These are phyloP conservation scores for Pseudophaeomoniella oleicola DNA, from an alignment of 2,329 filamentous ascomycete species.

Conservation along the genomic window DNA sequence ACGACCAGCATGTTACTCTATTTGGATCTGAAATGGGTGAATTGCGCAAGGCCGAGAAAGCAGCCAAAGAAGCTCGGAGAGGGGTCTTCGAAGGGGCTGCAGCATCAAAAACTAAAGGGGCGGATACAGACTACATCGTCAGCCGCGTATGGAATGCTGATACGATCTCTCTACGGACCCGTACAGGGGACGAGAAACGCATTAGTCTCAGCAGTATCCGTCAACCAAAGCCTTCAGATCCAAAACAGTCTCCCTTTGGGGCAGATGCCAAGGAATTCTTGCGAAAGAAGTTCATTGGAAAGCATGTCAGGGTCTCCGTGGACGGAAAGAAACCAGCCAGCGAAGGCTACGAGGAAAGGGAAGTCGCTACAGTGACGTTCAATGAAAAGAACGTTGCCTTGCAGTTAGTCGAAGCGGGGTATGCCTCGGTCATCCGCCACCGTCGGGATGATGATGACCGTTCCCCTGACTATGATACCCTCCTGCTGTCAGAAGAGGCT, in stretches of 20 bases:
- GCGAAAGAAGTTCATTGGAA: constrained; percentile 86
- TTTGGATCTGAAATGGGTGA: constrained; percentile 77
- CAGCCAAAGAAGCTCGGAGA: constrained; percentile 60
- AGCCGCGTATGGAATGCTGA: constrained; percentile 78
- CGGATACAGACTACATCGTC: constrained; percentile 66
- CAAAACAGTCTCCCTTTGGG: constrained; percentile 73
- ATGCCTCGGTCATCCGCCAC: constrained; percentile 87
- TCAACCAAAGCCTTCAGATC: constrained; percentile 78
- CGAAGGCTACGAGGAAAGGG: constrained; percentile 85
- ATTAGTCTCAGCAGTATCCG: constrained; percentile 86
- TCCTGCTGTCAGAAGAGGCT: constrained; percentile 28
- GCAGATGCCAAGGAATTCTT: constrained; percentile 94
- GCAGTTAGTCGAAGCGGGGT: constrained; percentile 77
- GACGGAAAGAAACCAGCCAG: constrained; percentile 82
- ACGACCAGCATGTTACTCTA: constrained; percentile 89
- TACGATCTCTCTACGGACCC: constrained; percentile 73
- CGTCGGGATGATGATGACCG: constrained; percentile 88
- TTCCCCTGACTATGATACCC: constrained; percentile 74
- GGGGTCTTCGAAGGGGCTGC: constrained; percentile 74
- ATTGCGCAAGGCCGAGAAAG: constrained; percentile 74
- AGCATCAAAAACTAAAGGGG: constrained; percentile 44
- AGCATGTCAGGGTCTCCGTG: constrained; percentile 77
- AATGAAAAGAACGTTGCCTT: constrained; percentile 81
- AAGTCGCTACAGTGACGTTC: constrained; percentile 76
- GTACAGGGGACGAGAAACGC: constrained; percentile 72